Base-by-base conservation (phyloP, 306 rosid genomes). In the Astragalus glycyphyllos region DNA sequence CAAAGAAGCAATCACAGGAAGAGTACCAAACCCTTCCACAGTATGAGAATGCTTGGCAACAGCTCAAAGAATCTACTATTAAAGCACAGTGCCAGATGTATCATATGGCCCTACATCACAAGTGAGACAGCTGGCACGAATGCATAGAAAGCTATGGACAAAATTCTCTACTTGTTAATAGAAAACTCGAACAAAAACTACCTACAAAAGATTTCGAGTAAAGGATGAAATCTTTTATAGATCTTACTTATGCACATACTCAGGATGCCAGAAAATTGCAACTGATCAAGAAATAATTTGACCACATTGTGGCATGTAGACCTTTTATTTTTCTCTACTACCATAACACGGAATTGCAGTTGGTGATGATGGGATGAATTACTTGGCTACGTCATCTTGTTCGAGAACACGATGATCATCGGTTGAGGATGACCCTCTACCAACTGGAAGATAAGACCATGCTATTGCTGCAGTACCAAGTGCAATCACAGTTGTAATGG, bases 401-500 rank as follows among this genome's bases (percentile, higher is more conserved):
- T 81, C 85, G 10, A 82, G 71, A 80, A 70, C 80, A 65, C 72
- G 74, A 26, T 65, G 53, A 42, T 71, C 78, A 5, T 34, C 53
- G 8, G 74, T 11, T 4, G 77, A 73, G 68, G 85, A 42, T 1
- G 82, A 83, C 40, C 70, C 90, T 34, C 63, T 62, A 55, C 82
- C 89, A 0, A 81, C 69, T 20, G 96, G 97, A 10, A 84, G 79
- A 81, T 83, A 89, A 4, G 97, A 89, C 85, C 89, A 89, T 10
- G 90, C 93, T 74, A 95, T 70, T 64, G 92, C 89, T 14, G 87
- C 88, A 13, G 87, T 83, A 53, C 96, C 84, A 14, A 95, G 83
- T 1, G 82, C 78, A 37, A 89, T 81, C 5, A 84, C 89, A 49
- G 96, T 66, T 17, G 91, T 86, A 31, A 91, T 79, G 13, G 90